Evolutionary conservation across 2,329 filamentous ascomycete genomes (phyloP).

Genomic region (Arthrobotrys entomopaga): DNA sequence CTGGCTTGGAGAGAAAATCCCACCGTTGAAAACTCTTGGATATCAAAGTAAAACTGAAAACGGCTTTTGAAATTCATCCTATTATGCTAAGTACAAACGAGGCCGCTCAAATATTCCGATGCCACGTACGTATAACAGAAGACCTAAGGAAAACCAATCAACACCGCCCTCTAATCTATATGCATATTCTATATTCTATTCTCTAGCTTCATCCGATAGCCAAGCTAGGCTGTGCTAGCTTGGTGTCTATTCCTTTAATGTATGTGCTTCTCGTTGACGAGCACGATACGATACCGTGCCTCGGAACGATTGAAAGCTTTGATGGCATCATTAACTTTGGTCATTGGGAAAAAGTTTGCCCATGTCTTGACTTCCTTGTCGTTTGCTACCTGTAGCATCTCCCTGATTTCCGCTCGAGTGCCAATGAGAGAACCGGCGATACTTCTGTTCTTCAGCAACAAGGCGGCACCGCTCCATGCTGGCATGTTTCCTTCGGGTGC

Average conservation of each 20-base stretch:
- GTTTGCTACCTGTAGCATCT: constrained; percentile 71
- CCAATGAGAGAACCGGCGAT: constrained; percentile 67
- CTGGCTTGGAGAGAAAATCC: no score
- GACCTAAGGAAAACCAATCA: background rate
- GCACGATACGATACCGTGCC: constrained; percentile 66
- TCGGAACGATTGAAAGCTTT: constrained; percentile 56
- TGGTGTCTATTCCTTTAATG: background rate
- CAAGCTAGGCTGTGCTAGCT: constrained; percentile 2
- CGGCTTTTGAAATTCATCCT: background rate
- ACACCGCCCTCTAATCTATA: constrained; percentile 7
- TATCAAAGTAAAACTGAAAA: background rate
- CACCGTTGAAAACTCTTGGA: background rate
- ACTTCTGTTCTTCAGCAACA: constrained; percentile 69
- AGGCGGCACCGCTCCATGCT: constrained; percentile 68
- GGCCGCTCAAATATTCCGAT: background rate
- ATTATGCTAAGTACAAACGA: constrained; percentile 21
- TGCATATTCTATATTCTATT: background rate
- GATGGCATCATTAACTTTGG: constrained; percentile 63
- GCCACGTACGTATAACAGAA: background rate
- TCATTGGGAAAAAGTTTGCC: constrained; percentile 72
- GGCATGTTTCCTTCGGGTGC: constrained; percentile 71
- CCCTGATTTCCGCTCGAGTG: constrained; percentile 69
- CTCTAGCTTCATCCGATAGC: background rate
- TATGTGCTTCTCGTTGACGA: constrained; percentile 63
- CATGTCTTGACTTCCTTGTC: constrained; percentile 70